These are phyloP conservation scores for Cicer judaicum DNA, from an alignment of 306 rosid genomes.

Conservation along the genomic window DNA sequence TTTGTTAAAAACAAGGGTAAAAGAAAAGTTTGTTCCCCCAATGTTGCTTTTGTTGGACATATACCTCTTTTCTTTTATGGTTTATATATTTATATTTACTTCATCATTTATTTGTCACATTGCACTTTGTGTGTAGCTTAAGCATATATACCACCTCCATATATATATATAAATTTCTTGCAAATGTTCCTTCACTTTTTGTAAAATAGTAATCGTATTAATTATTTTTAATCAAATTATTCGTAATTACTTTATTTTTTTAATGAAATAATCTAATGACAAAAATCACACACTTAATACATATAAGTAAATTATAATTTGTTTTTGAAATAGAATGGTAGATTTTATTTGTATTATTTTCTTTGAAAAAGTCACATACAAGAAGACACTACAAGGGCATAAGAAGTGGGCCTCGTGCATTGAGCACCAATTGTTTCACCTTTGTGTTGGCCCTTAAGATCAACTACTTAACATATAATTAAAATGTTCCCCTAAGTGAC, in stretches of 20 bases:
- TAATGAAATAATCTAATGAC: background rate
- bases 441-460: slow-evolving; percentile 50
- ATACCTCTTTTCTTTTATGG: slow-evolving; percentile 39
- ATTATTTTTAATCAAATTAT: background rate
- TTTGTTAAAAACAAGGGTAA: slow-evolving; percentile 54
- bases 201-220: background rate
- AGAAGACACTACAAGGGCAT: slow-evolving; percentile 37
- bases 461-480: slow-evolving; percentile 35
- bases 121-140: slow-evolving; percentile 60
- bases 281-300: background rate
- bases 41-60: slow-evolving; percentile 56
- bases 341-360: slow-evolving; percentile 39
- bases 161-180: background rate
- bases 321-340: background rate
- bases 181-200: background rate
- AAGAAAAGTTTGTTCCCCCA: slow-evolving; percentile 50
- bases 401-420: slow-evolving; percentile 46
- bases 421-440: slow-evolving; percentile 53
- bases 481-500: slow-evolving; percentile 49
- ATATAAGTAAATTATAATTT: too few relatives aligned
- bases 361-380: slow-evolving; percentile 40
- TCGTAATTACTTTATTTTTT: background rate
- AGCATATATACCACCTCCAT: slow-evolving; percentile 41
- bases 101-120: slow-evolving; percentile 27
- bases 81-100: slow-evolving; percentile 5